Conservation (phyloP, 148 eudicot species). For the Rhododendron henanense region DNA sequence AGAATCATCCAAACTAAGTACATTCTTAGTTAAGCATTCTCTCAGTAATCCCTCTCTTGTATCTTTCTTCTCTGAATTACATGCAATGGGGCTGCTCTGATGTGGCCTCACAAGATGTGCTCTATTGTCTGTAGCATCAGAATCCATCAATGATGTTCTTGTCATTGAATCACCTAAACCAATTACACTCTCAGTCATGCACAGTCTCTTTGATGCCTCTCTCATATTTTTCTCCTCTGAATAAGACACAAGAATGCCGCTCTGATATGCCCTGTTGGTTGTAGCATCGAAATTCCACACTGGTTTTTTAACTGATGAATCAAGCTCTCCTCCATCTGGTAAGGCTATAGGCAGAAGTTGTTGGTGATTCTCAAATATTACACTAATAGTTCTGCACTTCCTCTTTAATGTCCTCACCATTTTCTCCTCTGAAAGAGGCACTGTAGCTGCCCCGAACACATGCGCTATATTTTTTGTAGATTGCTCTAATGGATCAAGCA, state of each 20-base stretch:
- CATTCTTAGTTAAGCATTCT: not conserved
- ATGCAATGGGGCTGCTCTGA: not conserved
- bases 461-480: not conserved
- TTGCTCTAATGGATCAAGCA: not conserved
- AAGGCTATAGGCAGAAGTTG: too few relatives aligned
- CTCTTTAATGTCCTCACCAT: too few relatives aligned
- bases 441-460: not conserved
- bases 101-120: not conserved
- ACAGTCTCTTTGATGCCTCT: not conserved
- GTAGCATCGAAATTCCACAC: too few relatives aligned
- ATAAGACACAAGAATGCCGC: not conserved
- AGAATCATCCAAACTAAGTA: not conserved
- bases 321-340: too few relatives aligned
- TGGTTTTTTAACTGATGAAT: too few relatives aligned
- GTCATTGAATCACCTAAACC: not conserved
- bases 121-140: too few relatives aligned
- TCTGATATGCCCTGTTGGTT: too few relatives aligned
- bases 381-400: too few relatives aligned
- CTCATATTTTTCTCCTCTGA: not conserved
- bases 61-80: not conserved
- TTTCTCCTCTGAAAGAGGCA: not conserved
- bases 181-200: not conserved
- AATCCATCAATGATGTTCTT: too few relatives aligned
- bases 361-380: too few relatives aligned
- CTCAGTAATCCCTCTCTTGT: not conserved